Conservation (phyloP, 768 basidiomycete species). For the Termitomyces sp. region DNA sequence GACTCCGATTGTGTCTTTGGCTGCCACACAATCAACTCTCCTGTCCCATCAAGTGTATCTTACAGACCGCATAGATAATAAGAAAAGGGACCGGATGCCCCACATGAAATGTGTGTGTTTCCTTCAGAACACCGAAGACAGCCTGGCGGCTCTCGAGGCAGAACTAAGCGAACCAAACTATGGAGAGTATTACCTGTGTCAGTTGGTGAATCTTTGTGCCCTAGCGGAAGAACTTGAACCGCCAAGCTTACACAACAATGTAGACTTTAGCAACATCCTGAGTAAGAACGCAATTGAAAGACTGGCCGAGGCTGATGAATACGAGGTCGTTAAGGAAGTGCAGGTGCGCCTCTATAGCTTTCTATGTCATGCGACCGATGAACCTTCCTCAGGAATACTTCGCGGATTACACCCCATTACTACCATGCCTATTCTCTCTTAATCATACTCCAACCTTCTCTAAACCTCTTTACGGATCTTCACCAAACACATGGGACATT, state of each 20-base stretch:
- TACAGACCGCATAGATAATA: constrained; percentile 97
- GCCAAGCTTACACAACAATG: constrained; percentile 14
- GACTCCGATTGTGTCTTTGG: constrained; percentile 95
- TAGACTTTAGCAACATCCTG: constrained; percentile 94
- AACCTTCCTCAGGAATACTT: constrained; percentile 77
- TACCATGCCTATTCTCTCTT: constrained; percentile 83
- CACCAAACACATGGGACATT: constrained; percentile 68
- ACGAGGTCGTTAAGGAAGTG: constrained; percentile 94
- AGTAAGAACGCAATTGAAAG: constrained; percentile 89
- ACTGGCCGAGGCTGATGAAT: constrained; percentile 90
- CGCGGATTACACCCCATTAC: constrained; percentile 88
- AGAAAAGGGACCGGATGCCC: constrained; percentile 82
- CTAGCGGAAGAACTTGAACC: constrained; percentile 12
- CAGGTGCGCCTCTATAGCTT: constrained; percentile 53
- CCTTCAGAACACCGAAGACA: constrained; percentile 75
- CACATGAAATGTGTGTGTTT: constrained; percentile 99
- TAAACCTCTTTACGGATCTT: constrained; percentile 66
- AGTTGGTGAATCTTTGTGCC: constrained; percentile 66
- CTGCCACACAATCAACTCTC: constrained; percentile 89
- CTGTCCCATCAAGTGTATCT: constrained; percentile 96
- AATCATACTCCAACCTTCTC: constrained; percentile 62
- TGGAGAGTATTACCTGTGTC: constrained; percentile 98
- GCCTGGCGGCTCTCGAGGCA: constrained; percentile 73
- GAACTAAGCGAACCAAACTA: constrained; percentile 91
- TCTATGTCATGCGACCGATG: neutral